Conservation (phyloP, 2,329 filamentous ascomycete genomes). For the Botrytis porri region DNA sequence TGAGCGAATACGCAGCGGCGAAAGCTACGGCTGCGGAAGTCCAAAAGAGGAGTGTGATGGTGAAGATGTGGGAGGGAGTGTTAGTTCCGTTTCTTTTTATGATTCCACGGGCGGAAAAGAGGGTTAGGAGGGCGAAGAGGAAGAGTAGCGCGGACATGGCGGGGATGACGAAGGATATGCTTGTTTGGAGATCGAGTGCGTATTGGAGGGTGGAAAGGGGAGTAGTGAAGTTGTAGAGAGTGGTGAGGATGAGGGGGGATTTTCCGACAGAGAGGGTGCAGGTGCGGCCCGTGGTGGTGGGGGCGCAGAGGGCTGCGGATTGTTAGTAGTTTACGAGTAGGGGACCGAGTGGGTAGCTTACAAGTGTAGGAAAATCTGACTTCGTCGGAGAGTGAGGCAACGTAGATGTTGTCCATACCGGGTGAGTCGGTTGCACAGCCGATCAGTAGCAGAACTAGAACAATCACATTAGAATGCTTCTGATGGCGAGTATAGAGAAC, state of each 20-base stretch:
- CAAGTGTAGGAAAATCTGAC: slow-evolving; percentile 12
- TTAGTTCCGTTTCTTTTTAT: neutral
- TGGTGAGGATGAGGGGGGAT: neutral
- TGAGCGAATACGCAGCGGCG: neutral
- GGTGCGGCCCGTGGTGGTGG: neutral
- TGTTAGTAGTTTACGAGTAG: neutral
- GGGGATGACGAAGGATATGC: slow-evolving; percentile 7
- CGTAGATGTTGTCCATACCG: slow-evolving; percentile 15
- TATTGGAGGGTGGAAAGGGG: neutral
- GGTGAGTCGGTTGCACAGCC: slow-evolving; percentile 10
- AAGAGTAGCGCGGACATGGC: slow-evolving; percentile 1
- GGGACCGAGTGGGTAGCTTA: neutral
- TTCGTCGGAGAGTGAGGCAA: neutral
- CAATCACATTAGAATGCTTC: neutral
- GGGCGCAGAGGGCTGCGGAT: neutral
- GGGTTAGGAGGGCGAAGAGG: neutral
- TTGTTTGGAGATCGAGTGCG: neutral
- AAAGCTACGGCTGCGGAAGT: neutral
- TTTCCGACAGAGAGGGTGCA: slow-evolving; percentile 8
- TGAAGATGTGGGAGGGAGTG: neutral
- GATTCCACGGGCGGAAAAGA: slow-evolving; percentile 3
- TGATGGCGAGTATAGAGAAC: neutral
- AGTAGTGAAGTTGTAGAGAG: neutral
- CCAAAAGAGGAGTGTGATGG: slow-evolving; percentile 6
- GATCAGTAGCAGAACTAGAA: neutral